Evolutionary conservation across 1,284 basidiomycete species (phyloP), one percentile per base, ranked within the genome.

Genomic region (Testicularia cyperi): DNA sequence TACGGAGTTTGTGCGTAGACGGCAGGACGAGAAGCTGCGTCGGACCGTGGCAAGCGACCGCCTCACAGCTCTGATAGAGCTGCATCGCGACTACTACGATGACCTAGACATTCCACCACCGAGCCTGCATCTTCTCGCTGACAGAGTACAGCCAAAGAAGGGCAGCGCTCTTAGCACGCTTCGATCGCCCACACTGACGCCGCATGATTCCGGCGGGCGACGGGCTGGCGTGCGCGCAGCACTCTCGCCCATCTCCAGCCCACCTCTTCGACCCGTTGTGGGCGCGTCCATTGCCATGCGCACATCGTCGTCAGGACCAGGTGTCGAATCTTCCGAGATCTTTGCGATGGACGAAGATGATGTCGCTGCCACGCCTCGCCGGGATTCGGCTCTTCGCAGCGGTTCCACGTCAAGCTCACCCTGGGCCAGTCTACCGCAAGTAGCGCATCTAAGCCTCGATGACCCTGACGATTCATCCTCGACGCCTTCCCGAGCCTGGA

Each of bases 31-130:
- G 30, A 87, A 88, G 67, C 80, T 85, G 1, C 84, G 86, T 0
- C 79, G 87, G 4, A 82, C 86, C 5, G 80, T 89, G 3, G 85
- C 83, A 0, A 79, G 81, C 13, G 70, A 78, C 2, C 79, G 88
- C 10, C 77, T 85, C n/a, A 78, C 82, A 4, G 78, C 80, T 19
- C 82, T 86, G 5, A 79, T 90, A 78, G 80, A 81, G 51, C 84
- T 82, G 42, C 83, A 90, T 67, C 80, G 80, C 22, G 85, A 85
- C 1, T 97, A 89, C 88, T 77, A 92, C n/a, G 82, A 81, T 1
- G 56, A 82, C 33, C 85, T 92, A 68, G 92, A 96, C 76, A 81
- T 95, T 25, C 90, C 92, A 0, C 77, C 79, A 20, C 83, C 78
- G 7, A 75, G 74, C 13, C 65, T 81, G 27, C 66, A 77, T 36